Conservation (phyloP, 345 rosid genomes). For the Gossypium raimondii region DNA sequence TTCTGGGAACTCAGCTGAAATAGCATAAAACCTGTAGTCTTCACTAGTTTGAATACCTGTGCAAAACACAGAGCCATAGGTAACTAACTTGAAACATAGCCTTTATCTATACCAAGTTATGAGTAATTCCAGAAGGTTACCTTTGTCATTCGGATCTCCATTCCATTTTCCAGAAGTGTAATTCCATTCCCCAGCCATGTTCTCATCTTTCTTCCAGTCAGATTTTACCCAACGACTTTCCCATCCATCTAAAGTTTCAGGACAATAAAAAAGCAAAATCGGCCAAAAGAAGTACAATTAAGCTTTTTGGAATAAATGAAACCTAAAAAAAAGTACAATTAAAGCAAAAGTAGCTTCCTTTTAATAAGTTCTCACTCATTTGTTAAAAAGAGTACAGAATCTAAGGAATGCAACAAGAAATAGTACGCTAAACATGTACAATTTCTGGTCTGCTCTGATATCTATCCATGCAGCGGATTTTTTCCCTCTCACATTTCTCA, state of each 20-base stretch:
- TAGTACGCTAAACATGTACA: not conserved
- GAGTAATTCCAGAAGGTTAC: not conserved
- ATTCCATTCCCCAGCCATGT: constrained; percentile 86
- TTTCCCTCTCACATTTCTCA: not conserved
- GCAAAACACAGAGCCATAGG: not conserved
- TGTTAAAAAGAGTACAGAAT: not conserved
- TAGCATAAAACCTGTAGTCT: constrained; percentile 93
- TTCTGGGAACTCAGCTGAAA: constrained; percentile 85
- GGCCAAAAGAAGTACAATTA: not conserved
- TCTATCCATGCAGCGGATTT: not conserved
- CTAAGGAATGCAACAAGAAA: not conserved
- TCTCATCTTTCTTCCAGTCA: constrained; percentile 92
- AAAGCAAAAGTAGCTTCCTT: not conserved
- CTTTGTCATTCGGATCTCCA: constrained; percentile 75
- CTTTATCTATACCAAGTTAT: not conserved
- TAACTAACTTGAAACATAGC: not conserved
- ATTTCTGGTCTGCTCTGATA: not conserved
- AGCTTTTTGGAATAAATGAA: not conserved
- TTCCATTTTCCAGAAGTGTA: constrained; percentile 92
- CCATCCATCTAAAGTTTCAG: not conserved
- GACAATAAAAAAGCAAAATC: not conserved
- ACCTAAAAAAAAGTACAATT: not conserved
- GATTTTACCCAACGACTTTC: constrained; percentile 31
- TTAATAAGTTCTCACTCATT: not conserved
- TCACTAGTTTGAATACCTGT: constrained; percentile 93